These are phyloP conservation scores for Claviceps sp. DNA, from an alignment of 2,329 filamentous ascomycete genomes.

Conservation along the genomic window DNA sequence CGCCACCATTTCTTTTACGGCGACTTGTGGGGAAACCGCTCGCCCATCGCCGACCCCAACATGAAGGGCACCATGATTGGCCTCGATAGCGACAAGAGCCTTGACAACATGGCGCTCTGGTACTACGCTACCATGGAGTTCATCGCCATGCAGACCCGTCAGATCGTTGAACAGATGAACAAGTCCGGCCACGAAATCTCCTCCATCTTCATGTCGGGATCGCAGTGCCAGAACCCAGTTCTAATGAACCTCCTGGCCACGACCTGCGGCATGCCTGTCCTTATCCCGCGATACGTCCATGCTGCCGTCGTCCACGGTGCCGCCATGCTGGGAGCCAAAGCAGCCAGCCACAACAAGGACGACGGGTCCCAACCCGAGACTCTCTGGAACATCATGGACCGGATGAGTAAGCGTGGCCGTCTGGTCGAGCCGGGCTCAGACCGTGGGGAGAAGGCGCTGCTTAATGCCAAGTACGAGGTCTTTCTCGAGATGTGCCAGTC, in stretches of 20 bases:
- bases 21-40: slow-evolving; percentile 92
- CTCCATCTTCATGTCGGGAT: slow-evolving; percentile 97
- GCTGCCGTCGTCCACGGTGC: slow-evolving; percentile 96
- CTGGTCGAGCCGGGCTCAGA: slow-evolving; percentile 65
- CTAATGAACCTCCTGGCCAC: slow-evolving; percentile 87
- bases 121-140: slow-evolving; percentile 98
- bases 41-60: slow-evolving; percentile 78
- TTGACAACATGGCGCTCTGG: slow-evolving; percentile 76
- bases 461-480: slow-evolving; percentile 86
- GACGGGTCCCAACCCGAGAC: slow-evolving; percentile 60
- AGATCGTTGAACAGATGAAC: slow-evolving; percentile 95
- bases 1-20: slow-evolving; percentile 98
- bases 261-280: slow-evolving; percentile 79
- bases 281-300: slow-evolving; percentile 87
- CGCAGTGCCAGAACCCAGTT: slow-evolving; percentile 89
- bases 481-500: slow-evolving; percentile 84
- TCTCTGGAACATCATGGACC: slow-evolving; percentile 94
- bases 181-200: slow-evolving; percentile 71
- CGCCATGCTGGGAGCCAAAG: slow-evolving; percentile 94
- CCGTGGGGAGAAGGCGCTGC: slow-evolving; percentile 59
- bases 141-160: slow-evolving; percentile 89
- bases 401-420: slow-evolving; percentile 88
- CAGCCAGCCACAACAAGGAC: slow-evolving; percentile 66
- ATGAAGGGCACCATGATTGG: slow-evolving; percentile 90
- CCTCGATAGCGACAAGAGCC: slow-evolving; percentile 70